phyloP scores from a whole-genome alignment of 495 filamentous ascomycete species.

The Aspergillus haitiensis region DNA sequence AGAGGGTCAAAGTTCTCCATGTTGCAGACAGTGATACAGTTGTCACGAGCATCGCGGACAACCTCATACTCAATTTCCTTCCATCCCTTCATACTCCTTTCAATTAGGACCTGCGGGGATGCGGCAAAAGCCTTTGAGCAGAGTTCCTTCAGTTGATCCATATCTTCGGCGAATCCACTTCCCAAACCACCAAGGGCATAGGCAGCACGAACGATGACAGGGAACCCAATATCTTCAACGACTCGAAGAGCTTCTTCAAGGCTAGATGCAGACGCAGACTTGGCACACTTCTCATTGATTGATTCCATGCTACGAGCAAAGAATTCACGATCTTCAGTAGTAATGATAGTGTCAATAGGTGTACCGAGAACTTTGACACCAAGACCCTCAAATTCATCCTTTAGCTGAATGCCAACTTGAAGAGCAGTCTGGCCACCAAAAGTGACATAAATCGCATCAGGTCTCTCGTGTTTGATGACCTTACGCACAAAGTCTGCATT shows the following conservation, averaged over 20 bases:
- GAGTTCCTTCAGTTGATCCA: conserved; percentile 82
- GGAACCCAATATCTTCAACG: conserved; percentile 88
- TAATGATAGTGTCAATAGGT: conserved; percentile 96
- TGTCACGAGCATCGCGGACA: conserved; percentile 91
- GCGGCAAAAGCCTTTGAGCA: conserved; percentile 93
- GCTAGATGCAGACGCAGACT: conserved; percentile 86
- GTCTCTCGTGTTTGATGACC: conserved; percentile 91
- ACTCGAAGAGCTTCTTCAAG: conserved; percentile 81
- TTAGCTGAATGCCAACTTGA: conserved; percentile 92
- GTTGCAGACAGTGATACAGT: conserved; percentile 99
- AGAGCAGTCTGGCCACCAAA: conserved; percentile 97
- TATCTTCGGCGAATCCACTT: conserved; percentile 91
- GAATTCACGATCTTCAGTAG: conserved; percentile 94
- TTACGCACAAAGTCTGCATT: conserved; percentile 95
- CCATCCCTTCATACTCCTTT: conserved; percentile 99
- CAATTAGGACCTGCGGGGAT: conserved; percentile 93
- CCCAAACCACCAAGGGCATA: conserved; percentile 95
- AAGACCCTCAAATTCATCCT: conserved; percentile 87
- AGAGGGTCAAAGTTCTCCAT: conserved; percentile 99
- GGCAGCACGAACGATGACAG: conserved; percentile 94
- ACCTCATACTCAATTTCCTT: conserved; percentile 99
- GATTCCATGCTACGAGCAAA: conserved; percentile 98
- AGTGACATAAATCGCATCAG: conserved; percentile 95
- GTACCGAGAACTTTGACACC: conserved; percentile 95
- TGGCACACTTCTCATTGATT: conserved; percentile 96